These are phyloP conservation scores for Fennellomyces sp. DNA, from an alignment of 371 early-diverging fungal species.

Conservation along the genomic window DNA sequence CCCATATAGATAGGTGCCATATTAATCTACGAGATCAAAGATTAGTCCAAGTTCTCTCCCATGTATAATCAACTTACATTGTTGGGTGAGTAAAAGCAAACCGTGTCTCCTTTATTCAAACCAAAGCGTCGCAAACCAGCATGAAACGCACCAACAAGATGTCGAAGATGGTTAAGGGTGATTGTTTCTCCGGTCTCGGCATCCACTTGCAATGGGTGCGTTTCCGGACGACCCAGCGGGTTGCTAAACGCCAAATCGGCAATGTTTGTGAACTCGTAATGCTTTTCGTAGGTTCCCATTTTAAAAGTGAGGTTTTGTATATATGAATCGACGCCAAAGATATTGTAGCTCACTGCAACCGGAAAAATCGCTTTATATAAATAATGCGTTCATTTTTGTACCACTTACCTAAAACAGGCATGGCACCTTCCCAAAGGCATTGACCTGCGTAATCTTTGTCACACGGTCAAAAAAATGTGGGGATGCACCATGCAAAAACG, in stretches of 20 bases:
- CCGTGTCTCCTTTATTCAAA: slow-evolving; percentile 17
- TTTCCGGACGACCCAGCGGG: slow-evolving; percentile 1
- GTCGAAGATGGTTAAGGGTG: slow-evolving; percentile 8
- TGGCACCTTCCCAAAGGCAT: background rate
- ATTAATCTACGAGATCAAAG: slow-evolving; percentile 18
- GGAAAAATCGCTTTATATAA: too few species aligned
- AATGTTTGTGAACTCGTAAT: slow-evolving; percentile 7
- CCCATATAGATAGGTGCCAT: slow-evolving; percentile 19
- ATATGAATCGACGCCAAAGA: too few species aligned
- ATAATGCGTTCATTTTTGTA: too few species aligned
- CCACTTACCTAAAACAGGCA: background rate
- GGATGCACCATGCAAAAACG: background rate
- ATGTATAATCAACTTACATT: slow-evolving; percentile 10
- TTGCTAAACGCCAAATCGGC: slow-evolving; percentile 11
- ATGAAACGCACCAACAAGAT: background rate
- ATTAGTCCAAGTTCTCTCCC: background rate
- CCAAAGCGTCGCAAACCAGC: slow-evolving; percentile 16
- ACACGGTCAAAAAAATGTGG: background rate
- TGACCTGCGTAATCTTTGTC: background rate
- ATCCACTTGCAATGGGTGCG: slow-evolving; percentile 13
- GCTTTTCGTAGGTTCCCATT: background rate
- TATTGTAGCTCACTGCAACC: too few species aligned
- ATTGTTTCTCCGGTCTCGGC: slow-evolving; percentile 16
- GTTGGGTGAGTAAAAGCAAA: slow-evolving; percentile 18
- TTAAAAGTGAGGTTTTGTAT: too few species aligned